Evolutionary conservation across 768 basidiomycete species (phyloP), one percentile per base, ranked within the genome.

Genomic region (Lactarius deliciosus): DNA sequence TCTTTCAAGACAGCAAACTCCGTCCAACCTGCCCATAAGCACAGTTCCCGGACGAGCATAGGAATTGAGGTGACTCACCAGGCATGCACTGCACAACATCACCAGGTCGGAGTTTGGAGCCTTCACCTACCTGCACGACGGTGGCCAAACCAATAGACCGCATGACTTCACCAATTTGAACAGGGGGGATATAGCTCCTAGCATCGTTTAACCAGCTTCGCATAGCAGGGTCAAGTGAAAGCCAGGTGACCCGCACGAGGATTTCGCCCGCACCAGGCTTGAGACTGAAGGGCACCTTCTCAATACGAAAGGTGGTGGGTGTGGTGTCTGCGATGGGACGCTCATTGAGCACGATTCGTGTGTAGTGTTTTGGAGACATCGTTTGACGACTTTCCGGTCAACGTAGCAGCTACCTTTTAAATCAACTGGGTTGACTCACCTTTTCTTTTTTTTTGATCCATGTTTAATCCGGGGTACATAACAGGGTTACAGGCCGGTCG

Each of bases 211-310:
- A 73, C 83, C 90, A 97, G 15, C 85, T 86, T 11, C 94, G 83
- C 92, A 94, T 93, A 0, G 93, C 92, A 22, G 95, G 94, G 73
- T 97, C 95, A 69, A 97, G 75, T 40, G 87, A 88, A 38, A 94
- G 73, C 81, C 88, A 95, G 56, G 87, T 86, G 65, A 91, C 86
- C 74, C 86, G 83, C n/a, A 98, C 85, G 56, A 96, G 79, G 10
- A 86, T 86, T 68, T 90, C 81, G 28, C 77, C 75, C 30, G 75
- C 68, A 1, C 81, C 82, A 6, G 86, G 81, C 72, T 82, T 81
- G 60, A 91, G 79, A 69, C 81, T 78, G 68, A 83, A 82, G 2
- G 84, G 79, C 18, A 81, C 74, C 3, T 78, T 74, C 76, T 90
- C 86, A 0, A 78, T 81, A 54, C 84, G 81, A 79, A 96, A 96